Evolutionary conservation across 805 yeast species (phyloP), one percentile per base, ranked within the genome.

Genomic region (Candida nonsorbophila): DNA sequence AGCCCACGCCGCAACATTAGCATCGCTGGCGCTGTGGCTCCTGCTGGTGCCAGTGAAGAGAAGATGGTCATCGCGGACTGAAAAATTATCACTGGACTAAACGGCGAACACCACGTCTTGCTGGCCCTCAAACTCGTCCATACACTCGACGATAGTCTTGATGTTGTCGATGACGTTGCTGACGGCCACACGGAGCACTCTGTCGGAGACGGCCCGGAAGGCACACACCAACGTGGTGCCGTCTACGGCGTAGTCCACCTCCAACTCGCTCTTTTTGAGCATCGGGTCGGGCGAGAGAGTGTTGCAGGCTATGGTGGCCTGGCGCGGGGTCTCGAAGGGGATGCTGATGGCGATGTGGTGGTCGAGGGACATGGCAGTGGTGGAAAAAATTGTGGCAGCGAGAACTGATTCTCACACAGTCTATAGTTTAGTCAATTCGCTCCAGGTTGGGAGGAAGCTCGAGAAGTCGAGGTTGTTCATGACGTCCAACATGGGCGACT

Each of bases 111-210:
- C n/a, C 2, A 36, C 35, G 14, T 41, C 45, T 37, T 54, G 37
- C 36, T 52, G 42, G 3, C 60, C 69, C 34, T 68, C 78, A 50
- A 82, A 76, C 49, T 76, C 82, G 33, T 84, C 94, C 41, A 86
- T 61, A 32, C 94, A 79, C 58, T 87, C 96, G 1, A 86, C 61
- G 3, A 83, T 72, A 1, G 92, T 78, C 45, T 80, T 80, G 32
- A 85, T 52, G 38, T 79, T 79, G 47, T 86, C 95, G 32, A 88
- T 62, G 11, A 83, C 72, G 40, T 80, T 81, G 53, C 86, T 85
- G 12, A 83, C 84, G 6, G 94, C 94, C 5, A 86, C 94, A 37
- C 97, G 63, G 29, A 87, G 69, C 5, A 78, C 78, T 24, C 95
- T 62, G 40, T 83, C 94, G 28, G 84, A 77, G 0, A 66, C 63